phyloP scores from a whole-genome alignment of 306 rosid species.

The Dalbergia cochinchinensis region DNA sequence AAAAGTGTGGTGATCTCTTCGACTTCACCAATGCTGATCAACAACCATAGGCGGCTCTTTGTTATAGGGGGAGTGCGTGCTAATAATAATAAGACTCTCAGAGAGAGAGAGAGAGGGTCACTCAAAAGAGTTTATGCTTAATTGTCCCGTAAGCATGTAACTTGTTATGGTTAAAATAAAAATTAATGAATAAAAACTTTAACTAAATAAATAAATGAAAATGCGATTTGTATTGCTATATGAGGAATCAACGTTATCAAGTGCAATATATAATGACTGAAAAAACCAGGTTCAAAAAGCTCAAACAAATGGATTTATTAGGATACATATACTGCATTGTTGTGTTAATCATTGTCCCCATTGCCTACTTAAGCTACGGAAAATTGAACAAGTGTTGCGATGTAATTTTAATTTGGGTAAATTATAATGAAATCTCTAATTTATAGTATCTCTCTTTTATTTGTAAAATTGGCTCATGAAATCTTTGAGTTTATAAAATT shows the following conservation, averaged over 20 bases:
- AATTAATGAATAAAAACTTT: not conserved
- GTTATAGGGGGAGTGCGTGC: no score
- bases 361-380: not conserved
- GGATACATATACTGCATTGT: no score
- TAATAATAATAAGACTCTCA: no score
- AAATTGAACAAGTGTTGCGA: not conserved
- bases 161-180: slow-evolving; percentile 1
- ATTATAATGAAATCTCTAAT: no score
- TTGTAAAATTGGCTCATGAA: no score
- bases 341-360: not conserved
- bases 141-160: slow-evolving; percentile 1
- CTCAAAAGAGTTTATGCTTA: not conserved
- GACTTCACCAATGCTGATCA: slow-evolving; percentile 19
- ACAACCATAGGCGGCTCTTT: no score
- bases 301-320: no score
- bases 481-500: no score
- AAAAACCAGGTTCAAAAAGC: no score
- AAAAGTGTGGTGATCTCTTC: slow-evolving; percentile 57
- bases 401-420: no score
- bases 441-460: no score
- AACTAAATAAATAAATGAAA: not conserved
- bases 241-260: not conserved
- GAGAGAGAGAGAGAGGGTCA: not conserved
- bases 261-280: not conserved
- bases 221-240: not conserved